Evolutionary conservation across 129 eudicot genomes (phyloP).

Genomic region (Pseudognaphalium luteoalbum): DNA sequence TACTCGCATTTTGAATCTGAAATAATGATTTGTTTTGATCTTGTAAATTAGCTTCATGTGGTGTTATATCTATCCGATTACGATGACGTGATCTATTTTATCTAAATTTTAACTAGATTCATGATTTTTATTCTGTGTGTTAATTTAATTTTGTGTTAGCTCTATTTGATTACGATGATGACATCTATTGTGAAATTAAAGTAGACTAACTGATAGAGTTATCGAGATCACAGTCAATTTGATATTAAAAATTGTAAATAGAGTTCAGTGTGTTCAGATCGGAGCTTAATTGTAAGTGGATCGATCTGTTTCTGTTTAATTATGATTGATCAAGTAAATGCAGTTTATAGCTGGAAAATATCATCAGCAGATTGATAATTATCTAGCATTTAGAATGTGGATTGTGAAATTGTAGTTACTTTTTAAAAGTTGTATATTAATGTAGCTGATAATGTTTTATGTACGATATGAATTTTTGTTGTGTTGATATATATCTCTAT

Average conservation of each 20-base stretch:
- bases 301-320: not conserved
- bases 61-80: constrained; percentile 39
- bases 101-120: constrained; percentile 13
- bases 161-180: not conserved
- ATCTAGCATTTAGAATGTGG: not conserved
- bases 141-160: not conserved
- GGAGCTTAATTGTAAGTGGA: not conserved
- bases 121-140: not conserved
- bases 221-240: not conserved
- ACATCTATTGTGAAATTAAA: constrained; percentile 5
- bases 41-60: constrained; percentile 31
- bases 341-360: not conserved
- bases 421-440: not conserved
- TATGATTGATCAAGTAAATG: not conserved
- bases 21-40: not conserved
- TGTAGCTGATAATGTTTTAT: not conserved
- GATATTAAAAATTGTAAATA: not conserved
- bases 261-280: not conserved
- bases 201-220: constrained; percentile 13
- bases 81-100: constrained; percentile 35
- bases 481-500: not conserved
- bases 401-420: not conserved
- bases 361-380: not conserved
- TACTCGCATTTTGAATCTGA: not conserved
- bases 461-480: not conserved